Conservation (phyloP, 371 early-diverging fungal species). For the Nematocida sp. region DNA sequence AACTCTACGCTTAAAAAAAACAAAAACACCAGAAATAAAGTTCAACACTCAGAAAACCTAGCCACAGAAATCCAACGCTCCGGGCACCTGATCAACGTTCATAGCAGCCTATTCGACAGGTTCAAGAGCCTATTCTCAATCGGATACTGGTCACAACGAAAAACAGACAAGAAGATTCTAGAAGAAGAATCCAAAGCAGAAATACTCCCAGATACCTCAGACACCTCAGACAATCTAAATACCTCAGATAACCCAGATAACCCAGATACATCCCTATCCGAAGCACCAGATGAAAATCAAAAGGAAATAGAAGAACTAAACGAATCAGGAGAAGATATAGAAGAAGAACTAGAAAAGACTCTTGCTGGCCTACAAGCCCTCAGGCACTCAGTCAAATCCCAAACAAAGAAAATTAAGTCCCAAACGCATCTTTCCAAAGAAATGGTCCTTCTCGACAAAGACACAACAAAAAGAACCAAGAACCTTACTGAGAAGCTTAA, state of each 20-base stretch:
- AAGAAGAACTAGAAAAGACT: constrained; percentile 42
- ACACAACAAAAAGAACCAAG: constrained; percentile 32
- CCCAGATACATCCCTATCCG: background rate
- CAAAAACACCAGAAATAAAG: constrained; percentile 20
- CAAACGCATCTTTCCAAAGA: constrained; percentile 43
- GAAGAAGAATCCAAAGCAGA: constrained; percentile 19
- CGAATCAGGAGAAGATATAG: constrained; percentile 10
- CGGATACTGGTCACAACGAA: background rate
- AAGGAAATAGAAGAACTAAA: constrained; percentile 9
- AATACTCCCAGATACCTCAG: background rate
- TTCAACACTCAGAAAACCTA: constrained; percentile 1
- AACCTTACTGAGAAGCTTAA: constrained; percentile 23
- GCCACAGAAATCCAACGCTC: background rate
- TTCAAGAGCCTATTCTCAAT: constrained; percentile 4
- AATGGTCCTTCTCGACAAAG: constrained; percentile 40
- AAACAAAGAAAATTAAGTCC: constrained; percentile 32
- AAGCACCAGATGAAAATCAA: background rate
- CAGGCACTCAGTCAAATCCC: constrained; percentile 10
- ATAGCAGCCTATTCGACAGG: constrained; percentile 21
- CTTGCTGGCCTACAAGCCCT: constrained; percentile 39
- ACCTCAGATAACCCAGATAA: background rate
- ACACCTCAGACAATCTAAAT: background rate
- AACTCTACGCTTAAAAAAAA: constrained; percentile 9
- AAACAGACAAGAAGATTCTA: background rate
- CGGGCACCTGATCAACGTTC: background rate